These are phyloP conservation scores for Penicillium olsonii DNA, from an alignment of 2,329 filamentous ascomycete species.

Conservation along the genomic window DNA sequence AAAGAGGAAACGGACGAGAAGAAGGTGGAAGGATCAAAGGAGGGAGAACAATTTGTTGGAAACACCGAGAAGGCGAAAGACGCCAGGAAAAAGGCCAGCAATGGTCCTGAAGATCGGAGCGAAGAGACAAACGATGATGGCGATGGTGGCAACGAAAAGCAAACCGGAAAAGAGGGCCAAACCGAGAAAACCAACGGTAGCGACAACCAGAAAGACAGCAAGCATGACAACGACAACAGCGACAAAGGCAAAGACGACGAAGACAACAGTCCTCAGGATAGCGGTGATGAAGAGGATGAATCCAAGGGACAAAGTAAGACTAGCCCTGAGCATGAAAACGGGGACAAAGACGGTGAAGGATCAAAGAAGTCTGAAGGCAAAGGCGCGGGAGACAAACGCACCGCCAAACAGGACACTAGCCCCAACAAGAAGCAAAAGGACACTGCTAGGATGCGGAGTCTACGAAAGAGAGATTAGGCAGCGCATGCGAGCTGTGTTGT, in stretches of 20 bases:
- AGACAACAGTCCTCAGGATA: neutral
- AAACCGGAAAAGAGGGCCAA: neutral
- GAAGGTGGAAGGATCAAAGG: conserved; percentile 31
- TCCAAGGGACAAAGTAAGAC: neutral
- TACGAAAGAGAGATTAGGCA: neutral
- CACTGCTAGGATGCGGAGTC: neutral
- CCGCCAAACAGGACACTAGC: conserved; percentile 5
- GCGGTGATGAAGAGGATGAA: neutral
- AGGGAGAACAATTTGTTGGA: conserved; percentile 47
- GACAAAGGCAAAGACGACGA: neutral
- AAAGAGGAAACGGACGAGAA: conserved; percentile 46
- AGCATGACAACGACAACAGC: neutral
- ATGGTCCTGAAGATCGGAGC: conserved; percentile 30
- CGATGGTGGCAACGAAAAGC: neutral
- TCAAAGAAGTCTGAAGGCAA: neutral
- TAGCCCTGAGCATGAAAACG: too few species aligned
- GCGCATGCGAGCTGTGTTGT: too few species aligned
- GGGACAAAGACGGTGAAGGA: neutral
- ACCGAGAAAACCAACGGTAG: neutral
- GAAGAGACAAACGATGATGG: neutral
- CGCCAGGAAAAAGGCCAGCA: conserved; percentile 40
- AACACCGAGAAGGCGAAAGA: conserved; percentile 48
- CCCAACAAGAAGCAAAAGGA: conserved; percentile 11
- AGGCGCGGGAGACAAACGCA: conserved; percentile 3
- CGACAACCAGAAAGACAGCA: neutral